Evolutionary conservation across 1,139 yeast species (phyloP).

Genomic region (Meyerozyma sp.): DNA sequence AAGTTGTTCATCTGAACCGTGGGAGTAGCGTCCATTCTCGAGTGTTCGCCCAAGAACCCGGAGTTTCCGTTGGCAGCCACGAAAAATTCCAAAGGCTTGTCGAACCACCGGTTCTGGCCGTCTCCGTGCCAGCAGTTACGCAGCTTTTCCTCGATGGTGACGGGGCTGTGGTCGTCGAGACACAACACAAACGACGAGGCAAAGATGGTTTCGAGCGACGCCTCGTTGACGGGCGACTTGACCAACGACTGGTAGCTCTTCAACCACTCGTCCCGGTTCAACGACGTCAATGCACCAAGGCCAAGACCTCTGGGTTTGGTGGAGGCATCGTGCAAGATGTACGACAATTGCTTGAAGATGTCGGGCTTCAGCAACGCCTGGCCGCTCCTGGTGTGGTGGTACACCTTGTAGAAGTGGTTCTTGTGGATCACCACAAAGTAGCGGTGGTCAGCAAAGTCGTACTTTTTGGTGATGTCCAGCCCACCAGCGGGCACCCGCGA

Average conservation of each 20-base stretch:
- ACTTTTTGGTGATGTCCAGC: constrained; percentile 51
- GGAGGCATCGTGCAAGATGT: constrained; percentile 44
- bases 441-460: constrained; percentile 51
- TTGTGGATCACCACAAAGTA: constrained; percentile 70
- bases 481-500: constrained; percentile 69
- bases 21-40: constrained; percentile 98
- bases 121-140: constrained; percentile 92
- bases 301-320: constrained; percentile 44
- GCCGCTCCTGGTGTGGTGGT: constrained; percentile 57
- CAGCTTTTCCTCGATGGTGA: constrained; percentile 81
- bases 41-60: constrained; percentile 94
- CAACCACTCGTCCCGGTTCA: constrained; percentile 83
- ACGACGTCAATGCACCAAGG: constrained; percentile 75
- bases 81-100: constrained; percentile 86
- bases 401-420: constrained; percentile 79
- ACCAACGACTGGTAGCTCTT: constrained; percentile 54
- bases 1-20: constrained; percentile 84
- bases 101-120: constrained; percentile 86
- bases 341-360: constrained; percentile 60
- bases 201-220: constrained; percentile 63
- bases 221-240: constrained; percentile 51
- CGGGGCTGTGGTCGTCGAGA: constrained; percentile 69
- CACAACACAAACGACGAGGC: constrained; percentile 78
- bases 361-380: constrained; percentile 53
- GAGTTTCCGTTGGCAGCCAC: constrained; percentile 80